phyloP scores from a whole-genome alignment of 208 protist genomes.

The Crithidia acanthocephali region DNA sequence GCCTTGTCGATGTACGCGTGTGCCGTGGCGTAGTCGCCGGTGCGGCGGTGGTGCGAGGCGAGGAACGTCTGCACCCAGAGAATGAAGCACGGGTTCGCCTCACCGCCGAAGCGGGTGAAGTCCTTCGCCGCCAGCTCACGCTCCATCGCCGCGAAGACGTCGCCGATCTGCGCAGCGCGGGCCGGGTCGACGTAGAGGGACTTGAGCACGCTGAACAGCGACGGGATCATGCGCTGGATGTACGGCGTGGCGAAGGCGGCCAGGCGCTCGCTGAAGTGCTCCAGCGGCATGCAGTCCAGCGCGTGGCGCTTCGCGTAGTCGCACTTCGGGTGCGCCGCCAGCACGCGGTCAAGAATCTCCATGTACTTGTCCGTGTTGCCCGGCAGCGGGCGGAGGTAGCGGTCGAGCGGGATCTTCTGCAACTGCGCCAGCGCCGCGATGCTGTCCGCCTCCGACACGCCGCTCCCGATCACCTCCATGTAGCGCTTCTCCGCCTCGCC shows the following conservation, averaged over 20 bases:
- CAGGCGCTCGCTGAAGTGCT: constrained; percentile 61
- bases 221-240: constrained; percentile 93
- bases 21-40: constrained; percentile 66
- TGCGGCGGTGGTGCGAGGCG: constrained; percentile 89
- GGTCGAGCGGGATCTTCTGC: constrained; percentile 79
- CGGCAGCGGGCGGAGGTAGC: constrained; percentile 47
- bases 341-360: constrained; percentile 69
- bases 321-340: constrained; percentile 49
- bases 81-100: constrained; percentile 71
- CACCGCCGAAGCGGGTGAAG: constrained; percentile 71
- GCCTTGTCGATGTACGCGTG: constrained; percentile 87
- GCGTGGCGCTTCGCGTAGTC: constrained; percentile 69
- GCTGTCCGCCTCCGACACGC: constrained; percentile 74
- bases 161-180: constrained; percentile 79
- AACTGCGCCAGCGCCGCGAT: constrained; percentile 81
- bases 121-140: constrained; percentile 54
- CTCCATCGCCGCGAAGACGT: constrained; percentile 72
- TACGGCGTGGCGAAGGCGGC: constrained; percentile 55
- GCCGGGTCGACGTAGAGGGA: constrained; percentile 84
- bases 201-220: constrained; percentile 94
- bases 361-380: constrained; percentile 66
- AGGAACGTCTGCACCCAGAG: constrained; percentile 92
- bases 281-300: constrained; percentile 83
- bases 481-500: constrained; percentile 79
- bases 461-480: constrained; percentile 70